A percentile compares a stretch with the other conserved stretches of the same genome.
These are phyloP conservation scores for Saccharomyces hybrid DNA, from an alignment of 1,139 yeast genomes.

Conservation along the genomic window DNA sequence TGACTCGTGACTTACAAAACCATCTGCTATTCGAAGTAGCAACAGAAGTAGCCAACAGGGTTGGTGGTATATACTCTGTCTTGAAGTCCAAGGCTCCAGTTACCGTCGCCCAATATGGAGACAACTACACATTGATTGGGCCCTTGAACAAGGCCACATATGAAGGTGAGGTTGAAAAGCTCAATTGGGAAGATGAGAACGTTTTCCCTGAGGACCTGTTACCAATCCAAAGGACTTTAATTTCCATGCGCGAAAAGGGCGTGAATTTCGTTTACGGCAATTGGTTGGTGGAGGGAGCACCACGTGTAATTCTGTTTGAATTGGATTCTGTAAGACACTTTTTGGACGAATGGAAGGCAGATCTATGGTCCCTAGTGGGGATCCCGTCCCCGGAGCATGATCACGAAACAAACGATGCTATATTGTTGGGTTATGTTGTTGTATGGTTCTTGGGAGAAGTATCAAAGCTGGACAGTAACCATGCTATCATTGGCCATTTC, in stretches of 20 bases:
- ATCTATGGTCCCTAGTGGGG: slow-evolving; percentile 84
- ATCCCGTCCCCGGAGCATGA: slow-evolving; percentile 92
- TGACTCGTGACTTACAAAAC: slow-evolving; percentile 72
- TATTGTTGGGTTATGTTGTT: slow-evolving; percentile 82
- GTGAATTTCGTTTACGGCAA: slow-evolving; percentile 81
- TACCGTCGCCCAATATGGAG: slow-evolving; percentile 87
- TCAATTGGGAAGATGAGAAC: slow-evolving; percentile 56
- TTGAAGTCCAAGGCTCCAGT: slow-evolving; percentile 95
- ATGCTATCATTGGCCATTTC: slow-evolving; percentile 89
- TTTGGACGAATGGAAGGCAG: slow-evolving; percentile 89
- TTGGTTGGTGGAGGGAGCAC: slow-evolving; percentile 98
- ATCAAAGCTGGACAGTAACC: slow-evolving; percentile 68
- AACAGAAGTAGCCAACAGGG: slow-evolving; percentile 95
- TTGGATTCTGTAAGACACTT: slow-evolving; percentile 59
- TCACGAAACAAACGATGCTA: slow-evolving; percentile 83
- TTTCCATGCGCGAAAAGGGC: slow-evolving; percentile 67
- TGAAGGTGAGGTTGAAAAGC: slow-evolving; percentile 87
- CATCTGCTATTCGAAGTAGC: slow-evolving; percentile 90
- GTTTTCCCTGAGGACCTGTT: slow-evolving; percentile 35
- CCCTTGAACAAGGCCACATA: slow-evolving; percentile 78
- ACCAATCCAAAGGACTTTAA: slow-evolving; percentile 35
- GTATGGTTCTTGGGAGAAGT: slow-evolving; percentile 97
- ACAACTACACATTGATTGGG: slow-evolving; percentile 80
- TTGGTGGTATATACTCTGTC: slow-evolving; percentile 96
- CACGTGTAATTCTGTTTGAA: slow-evolving; percentile 83